Evolutionary conservation across 1,284 basidiomycete genomes (phyloP).

Genomic region (Tylopilus sp.): DNA sequence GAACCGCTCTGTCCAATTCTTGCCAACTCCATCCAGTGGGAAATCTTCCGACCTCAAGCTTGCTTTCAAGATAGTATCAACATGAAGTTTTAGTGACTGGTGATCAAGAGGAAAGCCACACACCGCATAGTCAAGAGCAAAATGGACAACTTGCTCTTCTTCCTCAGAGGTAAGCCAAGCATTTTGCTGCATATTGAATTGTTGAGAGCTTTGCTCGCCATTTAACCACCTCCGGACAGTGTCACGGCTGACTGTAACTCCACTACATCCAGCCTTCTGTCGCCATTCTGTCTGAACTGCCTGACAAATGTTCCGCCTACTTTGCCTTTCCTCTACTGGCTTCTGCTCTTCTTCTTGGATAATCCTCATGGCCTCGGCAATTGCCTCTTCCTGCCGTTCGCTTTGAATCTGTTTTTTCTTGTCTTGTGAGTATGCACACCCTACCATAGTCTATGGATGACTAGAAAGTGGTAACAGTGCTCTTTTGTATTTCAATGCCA

Average conservation of each 20-base stretch:
- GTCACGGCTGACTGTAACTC: constrained; percentile 1
- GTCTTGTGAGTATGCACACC: too few relatives aligned
- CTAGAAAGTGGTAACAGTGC: too few relatives aligned
- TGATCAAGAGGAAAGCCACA: constrained; percentile 1
- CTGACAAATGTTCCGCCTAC: background rate
- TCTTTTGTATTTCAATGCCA: too few relatives aligned
- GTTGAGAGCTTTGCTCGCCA: background rate
- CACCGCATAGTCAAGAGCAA: background rate
- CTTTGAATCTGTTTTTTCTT: too few relatives aligned
- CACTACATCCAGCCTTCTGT: background rate
- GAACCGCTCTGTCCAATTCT: too few relatives aligned
- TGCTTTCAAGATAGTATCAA: background rate
- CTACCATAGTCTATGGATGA: too few relatives aligned
- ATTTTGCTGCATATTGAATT: constrained; percentile 4
- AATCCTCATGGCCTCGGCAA: too few relatives aligned
- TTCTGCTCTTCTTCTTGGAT: too few relatives aligned
- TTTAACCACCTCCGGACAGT: background rate
- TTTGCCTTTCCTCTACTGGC: background rate
- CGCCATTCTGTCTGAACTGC: background rate
- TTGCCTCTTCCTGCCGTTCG: too few relatives aligned
- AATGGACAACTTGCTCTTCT: constrained; percentile 1
- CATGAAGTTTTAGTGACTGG: constrained; percentile 1
- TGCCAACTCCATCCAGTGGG: too few relatives aligned
- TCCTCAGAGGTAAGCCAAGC: constrained; percentile 7
- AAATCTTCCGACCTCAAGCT: too few relatives aligned